phyloP scores from a whole-genome alignment of 1,139 yeast genomes.

The Eremothecium sinecaudum region DNA sequence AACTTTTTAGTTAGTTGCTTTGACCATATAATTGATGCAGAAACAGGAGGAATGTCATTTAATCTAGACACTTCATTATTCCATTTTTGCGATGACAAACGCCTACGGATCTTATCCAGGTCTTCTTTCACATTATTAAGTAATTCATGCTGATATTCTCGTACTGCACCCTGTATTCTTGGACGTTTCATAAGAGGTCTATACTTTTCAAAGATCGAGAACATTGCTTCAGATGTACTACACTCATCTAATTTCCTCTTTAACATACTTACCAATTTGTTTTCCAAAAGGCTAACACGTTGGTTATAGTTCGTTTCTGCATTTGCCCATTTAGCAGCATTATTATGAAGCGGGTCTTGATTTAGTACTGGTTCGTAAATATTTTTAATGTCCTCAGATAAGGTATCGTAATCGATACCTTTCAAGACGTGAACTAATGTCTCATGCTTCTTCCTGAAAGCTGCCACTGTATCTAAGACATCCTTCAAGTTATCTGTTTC shows the following conservation, averaged over 20 bases:
- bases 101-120: constrained; percentile 35
- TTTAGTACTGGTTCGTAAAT: constrained; percentile 11
- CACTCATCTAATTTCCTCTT: constrained; percentile 35
- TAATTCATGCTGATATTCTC: constrained; percentile 45
- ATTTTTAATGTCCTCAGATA: constrained; percentile 5
- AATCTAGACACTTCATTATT: constrained; percentile 27
- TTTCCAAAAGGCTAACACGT: constrained; percentile 39
- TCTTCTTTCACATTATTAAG: constrained; percentile 41
- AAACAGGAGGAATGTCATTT: constrained; percentile 40
- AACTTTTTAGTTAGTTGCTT: constrained; percentile 41
- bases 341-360: constrained; percentile 18
- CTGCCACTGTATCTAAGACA: constrained; percentile 37
- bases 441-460: constrained; percentile 48
- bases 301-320: constrained; percentile 37
- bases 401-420: constrained; percentile 27
- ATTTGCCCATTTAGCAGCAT: constrained; percentile 31
- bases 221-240: constrained; percentile 40
- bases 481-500: constrained; percentile 40
- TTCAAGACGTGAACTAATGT: constrained; percentile 36
- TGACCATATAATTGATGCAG: constrained; percentile 44
- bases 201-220: constrained; percentile 41
- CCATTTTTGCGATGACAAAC: constrained; percentile 31
- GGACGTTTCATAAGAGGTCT: constrained; percentile 42
- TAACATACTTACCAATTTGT: constrained; percentile 36
- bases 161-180: constrained; percentile 44